Percentiles rank a stretch among this genome's conserved stretches.
Evolutionary conservation across 2,329 filamentous ascomycete genomes (phyloP).

Genomic region (Fusarium mangiferae): DNA sequence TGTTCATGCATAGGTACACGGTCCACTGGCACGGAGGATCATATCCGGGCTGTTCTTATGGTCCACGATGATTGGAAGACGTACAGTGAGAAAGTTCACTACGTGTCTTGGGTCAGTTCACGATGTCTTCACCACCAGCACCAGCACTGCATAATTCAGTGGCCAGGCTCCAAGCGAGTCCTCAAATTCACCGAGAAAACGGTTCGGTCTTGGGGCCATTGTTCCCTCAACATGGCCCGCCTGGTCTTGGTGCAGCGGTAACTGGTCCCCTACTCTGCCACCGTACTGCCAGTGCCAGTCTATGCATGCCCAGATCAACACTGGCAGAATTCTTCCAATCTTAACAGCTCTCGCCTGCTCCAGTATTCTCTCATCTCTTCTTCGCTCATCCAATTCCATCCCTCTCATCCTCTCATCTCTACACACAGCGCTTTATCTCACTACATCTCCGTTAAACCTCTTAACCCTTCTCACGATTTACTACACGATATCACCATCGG

Average conservation of each 20-base stretch:
- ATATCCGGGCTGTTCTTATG: background rate
- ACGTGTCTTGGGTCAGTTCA: fast-evolving
- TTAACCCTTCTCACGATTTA: background rate
- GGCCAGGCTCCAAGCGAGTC: fast-evolving
- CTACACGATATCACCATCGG: background rate
- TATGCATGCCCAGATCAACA: background rate
- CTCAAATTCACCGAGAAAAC: fast-evolving
- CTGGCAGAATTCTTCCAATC: background rate
- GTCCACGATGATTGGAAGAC: fast-evolving
- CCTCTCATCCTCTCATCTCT: background rate
- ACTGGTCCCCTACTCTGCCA: background rate
- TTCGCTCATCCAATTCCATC: no score
- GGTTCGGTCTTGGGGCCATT: fast-evolving
- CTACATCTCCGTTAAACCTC: no score
- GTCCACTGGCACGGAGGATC: background rate
- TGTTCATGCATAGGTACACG: fast-evolving
- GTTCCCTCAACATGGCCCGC: background rate
- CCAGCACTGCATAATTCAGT: background rate
- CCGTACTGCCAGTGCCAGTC: background rate
- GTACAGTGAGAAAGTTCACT: fast-evolving
- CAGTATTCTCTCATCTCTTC: fast-evolving
- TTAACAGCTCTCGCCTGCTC: background rate
- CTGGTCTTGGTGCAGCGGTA: background rate
- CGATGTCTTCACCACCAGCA: no score
- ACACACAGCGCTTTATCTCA: background rate